These are phyloP conservation scores for Neurospora sp. DNA, from an alignment of 495 filamentous ascomycete species.

Conservation along the genomic window DNA sequence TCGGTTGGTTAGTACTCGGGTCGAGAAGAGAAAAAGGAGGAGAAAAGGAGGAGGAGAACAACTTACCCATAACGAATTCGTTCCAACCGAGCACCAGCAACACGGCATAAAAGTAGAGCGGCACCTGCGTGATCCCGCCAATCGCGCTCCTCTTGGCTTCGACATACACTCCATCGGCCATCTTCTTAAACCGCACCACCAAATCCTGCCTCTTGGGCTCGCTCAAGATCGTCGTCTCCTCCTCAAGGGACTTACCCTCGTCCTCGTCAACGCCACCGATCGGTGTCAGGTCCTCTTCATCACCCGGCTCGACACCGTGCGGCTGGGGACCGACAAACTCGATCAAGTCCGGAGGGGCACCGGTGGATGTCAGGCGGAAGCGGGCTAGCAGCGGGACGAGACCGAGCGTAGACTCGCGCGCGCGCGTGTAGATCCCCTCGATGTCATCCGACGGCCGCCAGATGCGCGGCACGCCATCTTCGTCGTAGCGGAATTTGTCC, in stretches of 20 bases:
- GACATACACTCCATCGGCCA: constrained; percentile 91
- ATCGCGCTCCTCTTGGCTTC: constrained; percentile 95
- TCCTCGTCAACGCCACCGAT: constrained; percentile 90
- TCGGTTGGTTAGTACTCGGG: constrained; percentile 23
- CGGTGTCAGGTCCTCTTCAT: constrained; percentile 78
- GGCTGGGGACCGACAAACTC: constrained; percentile 76
- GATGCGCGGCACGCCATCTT: constrained; percentile 85
- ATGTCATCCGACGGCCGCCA: constrained; percentile 98
- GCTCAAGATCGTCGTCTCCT: constrained; percentile 87
- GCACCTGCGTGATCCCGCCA: constrained; percentile 88
- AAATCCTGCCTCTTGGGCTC: constrained; percentile 84
- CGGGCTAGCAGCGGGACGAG: constrained; percentile 80
- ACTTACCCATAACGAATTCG: constrained; percentile 81
- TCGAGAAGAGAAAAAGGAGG: neutral
- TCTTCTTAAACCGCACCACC: constrained; percentile 92
- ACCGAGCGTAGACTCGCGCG: constrained; percentile 79
- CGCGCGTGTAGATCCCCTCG: constrained; percentile 83
- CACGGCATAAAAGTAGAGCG: constrained; percentile 85
- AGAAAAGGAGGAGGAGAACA: constrained; percentile 1
- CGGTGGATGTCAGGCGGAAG: constrained; percentile 64
- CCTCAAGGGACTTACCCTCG: constrained; percentile 83
- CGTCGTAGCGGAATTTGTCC: constrained; percentile 97
- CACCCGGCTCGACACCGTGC: constrained; percentile 60
- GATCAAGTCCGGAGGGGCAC: constrained; percentile 65
- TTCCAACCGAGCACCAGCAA: constrained; percentile 92